Evolutionary conservation across 352 stramenopile genomes (phyloP).

Genomic region (Thalassiosira ordinaria): DNA sequence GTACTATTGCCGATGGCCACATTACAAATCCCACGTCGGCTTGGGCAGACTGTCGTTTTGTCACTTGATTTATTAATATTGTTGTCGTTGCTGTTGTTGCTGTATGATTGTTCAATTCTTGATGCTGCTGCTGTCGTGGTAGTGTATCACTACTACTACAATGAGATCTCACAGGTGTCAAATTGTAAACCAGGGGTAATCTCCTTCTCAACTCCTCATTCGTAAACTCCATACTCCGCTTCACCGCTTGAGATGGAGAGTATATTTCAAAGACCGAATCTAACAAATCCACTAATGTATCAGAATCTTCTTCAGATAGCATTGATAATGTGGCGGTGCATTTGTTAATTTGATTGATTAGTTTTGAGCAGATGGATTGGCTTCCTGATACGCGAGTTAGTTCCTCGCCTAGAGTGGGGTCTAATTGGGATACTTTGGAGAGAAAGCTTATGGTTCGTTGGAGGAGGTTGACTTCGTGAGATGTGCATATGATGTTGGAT

Average conservation of each 20-base stretch:
- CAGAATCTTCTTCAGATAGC: constrained; percentile 57
- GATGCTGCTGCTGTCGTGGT: not conserved
- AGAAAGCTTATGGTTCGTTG: constrained; percentile 41
- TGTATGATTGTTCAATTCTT: not conserved
- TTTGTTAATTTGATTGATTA: constrained; percentile 52
- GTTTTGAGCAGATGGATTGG: constrained; percentile 45
- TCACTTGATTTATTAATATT: constrained; percentile 78
- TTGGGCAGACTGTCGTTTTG: constrained; percentile 69
- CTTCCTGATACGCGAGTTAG: constrained; percentile 49
- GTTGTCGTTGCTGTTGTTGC: constrained; percentile 19
- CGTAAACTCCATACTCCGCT: constrained; percentile 56
- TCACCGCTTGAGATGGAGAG: constrained; percentile 14
- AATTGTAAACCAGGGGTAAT: constrained; percentile 71
- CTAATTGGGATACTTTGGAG: constrained; percentile 40
- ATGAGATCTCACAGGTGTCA: not conserved
- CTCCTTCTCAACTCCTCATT: constrained; percentile 60
- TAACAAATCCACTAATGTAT: constrained; percentile 74
- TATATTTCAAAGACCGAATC: constrained; percentile 73
- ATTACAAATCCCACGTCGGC: constrained; percentile 82
- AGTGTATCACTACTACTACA: not conserved
- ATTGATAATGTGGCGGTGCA: constrained; percentile 32
- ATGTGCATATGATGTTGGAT: not conserved
- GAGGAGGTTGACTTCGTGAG: constrained; percentile 39
- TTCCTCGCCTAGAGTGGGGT: constrained; percentile 70
- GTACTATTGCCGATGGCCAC: constrained; percentile 58